Conservation (phyloP, 352 stramenopile species). For the Phytophthora crassamura region DNA sequence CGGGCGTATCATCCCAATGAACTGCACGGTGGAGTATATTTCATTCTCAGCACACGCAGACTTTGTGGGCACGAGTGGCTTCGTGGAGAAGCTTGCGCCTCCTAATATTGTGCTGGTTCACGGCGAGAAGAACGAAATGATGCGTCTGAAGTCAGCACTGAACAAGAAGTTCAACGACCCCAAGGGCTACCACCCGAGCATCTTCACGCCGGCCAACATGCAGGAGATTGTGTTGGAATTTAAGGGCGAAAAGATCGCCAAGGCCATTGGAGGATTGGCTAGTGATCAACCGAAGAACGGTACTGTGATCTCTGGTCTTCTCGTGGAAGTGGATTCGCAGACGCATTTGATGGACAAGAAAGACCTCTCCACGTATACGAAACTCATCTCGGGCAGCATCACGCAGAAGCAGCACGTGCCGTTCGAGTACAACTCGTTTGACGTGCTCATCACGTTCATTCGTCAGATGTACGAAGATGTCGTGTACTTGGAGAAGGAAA, state of each 20-base stretch:
- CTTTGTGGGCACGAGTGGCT: slow-evolving; percentile 96
- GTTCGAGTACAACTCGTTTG: slow-evolving; percentile 82
- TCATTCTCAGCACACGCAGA: slow-evolving; percentile 98
- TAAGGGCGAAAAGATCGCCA: slow-evolving; percentile 89
- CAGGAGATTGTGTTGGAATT: slow-evolving; percentile 90
- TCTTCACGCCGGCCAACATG: slow-evolving; percentile 88
- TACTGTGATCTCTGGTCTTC: slow-evolving; percentile 78
- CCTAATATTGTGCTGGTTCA: slow-evolving; percentile 96
- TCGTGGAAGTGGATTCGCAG: slow-evolving; percentile 89
- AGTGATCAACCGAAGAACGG: slow-evolving; percentile 81
- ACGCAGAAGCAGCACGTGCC: slow-evolving; percentile 88
- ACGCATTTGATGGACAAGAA: slow-evolving; percentile 88
- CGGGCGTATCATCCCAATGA: slow-evolving; percentile 94
- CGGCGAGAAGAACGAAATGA: slow-evolving; percentile 99
- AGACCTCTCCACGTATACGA: slow-evolving; percentile 88
- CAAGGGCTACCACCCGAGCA: slow-evolving; percentile 84
- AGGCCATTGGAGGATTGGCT: slow-evolving; percentile 80
- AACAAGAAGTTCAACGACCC: slow-evolving; percentile 91
- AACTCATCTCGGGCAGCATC: slow-evolving; percentile 81
- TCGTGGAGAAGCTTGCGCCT: slow-evolving; percentile 95
- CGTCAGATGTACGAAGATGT: slow-evolving; percentile 88
- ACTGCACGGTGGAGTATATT: slow-evolving; percentile 97
- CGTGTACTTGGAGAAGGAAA: slow-evolving; percentile 56
- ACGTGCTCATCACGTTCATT: slow-evolving; percentile 82
- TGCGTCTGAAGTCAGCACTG: slow-evolving; percentile 93